A percentile compares a stretch with the other conserved stretches of the same genome.
Evolutionary conservation across 192 early-diverging fungal genomes (phyloP).

Genomic region (Helicostylum pulchrum): DNA sequence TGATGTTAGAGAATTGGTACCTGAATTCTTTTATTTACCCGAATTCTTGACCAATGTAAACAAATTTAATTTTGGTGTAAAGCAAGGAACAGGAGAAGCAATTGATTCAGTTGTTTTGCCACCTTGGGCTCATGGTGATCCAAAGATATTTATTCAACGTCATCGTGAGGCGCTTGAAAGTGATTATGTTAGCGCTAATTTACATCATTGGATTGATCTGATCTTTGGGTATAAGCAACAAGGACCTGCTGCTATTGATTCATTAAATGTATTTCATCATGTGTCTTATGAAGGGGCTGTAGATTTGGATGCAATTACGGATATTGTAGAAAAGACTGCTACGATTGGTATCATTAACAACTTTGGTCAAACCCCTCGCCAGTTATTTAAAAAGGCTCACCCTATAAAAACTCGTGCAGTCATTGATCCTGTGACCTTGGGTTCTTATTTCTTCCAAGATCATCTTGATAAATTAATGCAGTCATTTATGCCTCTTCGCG

Average conservation of each 20-base stretch:
- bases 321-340: slow-evolving; percentile 83
- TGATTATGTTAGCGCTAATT: slow-evolving; percentile 82
- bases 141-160: slow-evolving; percentile 71
- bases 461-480: slow-evolving; percentile 53
- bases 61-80: slow-evolving; percentile 58
- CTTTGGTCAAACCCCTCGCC: slow-evolving; percentile 95
- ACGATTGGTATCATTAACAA: slow-evolving; percentile 95
- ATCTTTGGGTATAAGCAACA: slow-evolving; percentile 97
- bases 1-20: slow-evolving; percentile 91
- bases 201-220: slow-evolving; percentile 95
- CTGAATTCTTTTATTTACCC: slow-evolving; percentile 94
- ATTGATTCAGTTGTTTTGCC: slow-evolving; percentile 79
- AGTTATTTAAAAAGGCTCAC: slow-evolving; percentile 86
- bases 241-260: slow-evolving; percentile 77
- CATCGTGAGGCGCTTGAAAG: slow-evolving; percentile 79
- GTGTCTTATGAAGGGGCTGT: slow-evolving; percentile 93
- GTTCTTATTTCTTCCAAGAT: slow-evolving; percentile 44
- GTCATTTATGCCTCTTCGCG: slow-evolving; percentile 49
- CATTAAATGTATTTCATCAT: slow-evolving; percentile 95
- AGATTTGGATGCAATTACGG: slow-evolving; percentile 83
- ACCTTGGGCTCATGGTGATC: slow-evolving; percentile 77
- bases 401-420: slow-evolving; percentile 47
- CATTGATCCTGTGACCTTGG: slow-evolving; percentile 36
- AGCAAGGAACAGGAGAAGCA: slow-evolving; percentile 58
- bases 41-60: slow-evolving; percentile 84